A percentile compares a stretch with the other conserved stretches of the same genome.
Evolutionary conservation across 352 stramenopile species (phyloP).

Genomic region (Pythium periplocum): DNA sequence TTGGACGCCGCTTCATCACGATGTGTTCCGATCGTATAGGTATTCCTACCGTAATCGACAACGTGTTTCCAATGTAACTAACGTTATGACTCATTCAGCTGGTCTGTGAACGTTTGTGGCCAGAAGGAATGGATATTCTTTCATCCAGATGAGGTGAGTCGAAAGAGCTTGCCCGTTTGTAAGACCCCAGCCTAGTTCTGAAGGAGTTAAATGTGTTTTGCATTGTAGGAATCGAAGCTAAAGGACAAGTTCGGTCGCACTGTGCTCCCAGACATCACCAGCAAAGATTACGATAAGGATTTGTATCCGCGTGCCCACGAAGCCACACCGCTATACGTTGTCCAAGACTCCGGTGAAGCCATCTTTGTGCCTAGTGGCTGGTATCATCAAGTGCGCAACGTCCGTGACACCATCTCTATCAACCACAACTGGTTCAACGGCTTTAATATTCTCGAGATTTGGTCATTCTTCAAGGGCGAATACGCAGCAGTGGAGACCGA

Average conservation of each 20-base stretch:
- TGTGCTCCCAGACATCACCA: constrained; percentile 46
- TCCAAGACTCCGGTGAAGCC: constrained; percentile 62
- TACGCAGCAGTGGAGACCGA: constrained; percentile 54
- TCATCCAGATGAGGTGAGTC: constrained; percentile 65
- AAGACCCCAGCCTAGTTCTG: no score
- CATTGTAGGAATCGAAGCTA: constrained; percentile 58
- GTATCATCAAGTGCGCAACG: constrained; percentile 94
- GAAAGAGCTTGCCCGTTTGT: no score
- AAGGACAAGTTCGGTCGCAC: constrained; percentile 63
- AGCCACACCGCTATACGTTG: constrained; percentile 38
- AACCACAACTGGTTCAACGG: constrained; percentile 98
- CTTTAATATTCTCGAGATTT: constrained; percentile 61
- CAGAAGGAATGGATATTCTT: constrained; percentile 93
- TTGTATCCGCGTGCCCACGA: constrained; percentile 51
- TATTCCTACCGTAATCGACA: constrained; percentile 11
- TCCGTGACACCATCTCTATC: constrained; percentile 92
- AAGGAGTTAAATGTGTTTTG: background rate
- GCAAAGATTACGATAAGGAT: constrained; percentile 31
- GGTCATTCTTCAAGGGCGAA: constrained; percentile 66
- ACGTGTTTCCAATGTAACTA: background rate
- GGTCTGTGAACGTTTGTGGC: constrained; percentile 95
- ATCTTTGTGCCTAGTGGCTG: constrained; percentile 97
- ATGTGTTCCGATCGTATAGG: constrained; percentile 96
- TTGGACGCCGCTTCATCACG: constrained; percentile 91
- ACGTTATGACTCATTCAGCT: constrained; percentile 41